Evolutionary conservation across 805 yeast species (phyloP).

Genomic region (Kodamaea restingae): DNA sequence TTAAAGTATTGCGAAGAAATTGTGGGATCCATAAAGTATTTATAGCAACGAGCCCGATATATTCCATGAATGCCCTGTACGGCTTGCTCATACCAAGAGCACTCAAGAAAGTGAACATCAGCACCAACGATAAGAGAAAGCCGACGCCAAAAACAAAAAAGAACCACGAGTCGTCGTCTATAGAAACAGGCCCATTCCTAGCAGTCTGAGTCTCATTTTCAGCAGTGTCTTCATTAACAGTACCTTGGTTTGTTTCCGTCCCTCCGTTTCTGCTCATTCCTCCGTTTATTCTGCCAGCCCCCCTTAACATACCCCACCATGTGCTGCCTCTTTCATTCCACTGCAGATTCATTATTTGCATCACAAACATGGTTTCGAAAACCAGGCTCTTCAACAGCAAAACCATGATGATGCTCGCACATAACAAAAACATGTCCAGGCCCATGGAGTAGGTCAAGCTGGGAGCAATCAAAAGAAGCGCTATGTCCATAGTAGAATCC

Average conservation of each 20-base stretch:
- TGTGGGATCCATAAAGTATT: constrained; percentile 90
- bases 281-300: constrained; percentile 44
- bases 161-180: constrained; percentile 21
- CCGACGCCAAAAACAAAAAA: constrained; percentile 26
- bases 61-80: constrained; percentile 56
- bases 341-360: constrained; percentile 65
- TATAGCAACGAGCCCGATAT: constrained; percentile 43
- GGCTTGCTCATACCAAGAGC: constrained; percentile 46
- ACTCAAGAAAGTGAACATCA: constrained; percentile 39
- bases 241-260: no score
- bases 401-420: constrained; percentile 65
- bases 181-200: constrained; percentile 8
- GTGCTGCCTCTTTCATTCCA: constrained; percentile 65
- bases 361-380: constrained; percentile 72
- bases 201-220: no score
- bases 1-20: constrained; percentile 66
- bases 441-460: constrained; percentile 1
- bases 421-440: constrained; percentile 50
- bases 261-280: constrained; percentile 13
- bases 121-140: constrained; percentile 23
- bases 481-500: constrained; percentile 68
- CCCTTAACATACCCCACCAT: constrained; percentile 63
- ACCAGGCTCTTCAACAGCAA: constrained; percentile 66
- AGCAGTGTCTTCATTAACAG: no score
- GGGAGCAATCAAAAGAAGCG: constrained; percentile 36